Base-by-base conservation (phyloP, 106 monocot genomes). In the Dioscorea zingiberensis region DNA sequence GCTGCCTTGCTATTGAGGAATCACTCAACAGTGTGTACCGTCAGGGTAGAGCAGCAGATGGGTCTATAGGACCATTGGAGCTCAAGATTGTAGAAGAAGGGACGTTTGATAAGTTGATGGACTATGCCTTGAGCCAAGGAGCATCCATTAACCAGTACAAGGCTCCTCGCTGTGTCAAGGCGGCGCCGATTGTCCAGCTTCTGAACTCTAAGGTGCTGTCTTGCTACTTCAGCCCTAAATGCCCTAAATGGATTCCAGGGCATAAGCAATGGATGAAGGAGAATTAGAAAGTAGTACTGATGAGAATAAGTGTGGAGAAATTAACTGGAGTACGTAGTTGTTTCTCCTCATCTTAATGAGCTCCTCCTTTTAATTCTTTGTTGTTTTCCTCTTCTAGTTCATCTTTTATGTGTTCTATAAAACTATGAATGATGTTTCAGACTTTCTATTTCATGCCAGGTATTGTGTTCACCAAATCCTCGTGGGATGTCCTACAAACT, bases 111-210 rank as follows among this genome's bases (percentile, higher is more conserved):
- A 79, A 77, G 67, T 74, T 94, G 29, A 94, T 94, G 93, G 93
- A 94, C 68, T 86, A 74, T 62, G 81, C 86, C 13, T 17, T 94
- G 12, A 77, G 77, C 74, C 78, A 65, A 55, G 93, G 93, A 4
- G 83, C 86, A 3, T 89, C 86, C 5, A 89, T 94, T 25, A 94
- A 94, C 68, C 93, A 94, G 75, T 94, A 94, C 81, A 94, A 94
- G 77, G 84, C 89, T 8, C 93, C 93, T 19, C 66, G 93, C 15
- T 94, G 93, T 57, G 78, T 94, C 48, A 73, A 79, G 60, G 44
- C 68, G 4, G 72, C 49, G 19, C 76, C 76, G 13, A 28, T 80
- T 21, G 72, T 86, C 2, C 79, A 89, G 68, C 86, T 94, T 38
- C 74, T 94, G 68, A 60, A 94, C 64, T 38, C 49, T 10, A 70